phyloP scores from a whole-genome alignment of 306 rosid species.

The Ammopiptanthus mongolicus region DNA sequence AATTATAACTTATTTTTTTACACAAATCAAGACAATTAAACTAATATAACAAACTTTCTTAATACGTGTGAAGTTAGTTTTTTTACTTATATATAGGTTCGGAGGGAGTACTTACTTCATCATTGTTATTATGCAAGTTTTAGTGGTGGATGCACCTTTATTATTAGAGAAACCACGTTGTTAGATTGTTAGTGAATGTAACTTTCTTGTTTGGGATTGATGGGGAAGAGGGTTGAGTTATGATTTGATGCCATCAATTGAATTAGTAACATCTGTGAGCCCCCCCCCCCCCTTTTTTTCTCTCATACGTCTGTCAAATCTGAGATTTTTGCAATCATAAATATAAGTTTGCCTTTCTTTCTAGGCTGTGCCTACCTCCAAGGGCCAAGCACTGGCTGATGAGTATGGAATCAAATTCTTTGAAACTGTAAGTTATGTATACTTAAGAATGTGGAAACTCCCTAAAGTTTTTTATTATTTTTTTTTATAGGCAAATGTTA shows the following conservation, averaged over 20 bases:
- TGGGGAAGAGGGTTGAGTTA: neutral
- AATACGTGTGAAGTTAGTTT: no score
- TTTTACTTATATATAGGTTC: no score
- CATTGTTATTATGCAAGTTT: neutral
- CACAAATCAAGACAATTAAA: no score
- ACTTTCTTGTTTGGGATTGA: neutral
- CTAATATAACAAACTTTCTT: no score
- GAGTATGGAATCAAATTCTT: slow-evolving; percentile 95
- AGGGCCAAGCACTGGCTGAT: slow-evolving; percentile 95
- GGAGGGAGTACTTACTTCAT: neutral
- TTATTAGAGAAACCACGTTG: neutral
- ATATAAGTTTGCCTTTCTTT: neutral
- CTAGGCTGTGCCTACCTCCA: slow-evolving; percentile 88
- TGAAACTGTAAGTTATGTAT: slow-evolving; percentile 72
- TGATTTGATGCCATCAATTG: slow-evolving; percentile 4
- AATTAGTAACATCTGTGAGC: neutral
- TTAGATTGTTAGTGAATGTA: neutral
- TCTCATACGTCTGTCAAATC: neutral
- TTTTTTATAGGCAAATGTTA: no score
- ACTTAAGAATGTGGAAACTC: slow-evolving; percentile 8
- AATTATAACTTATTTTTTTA: no score
- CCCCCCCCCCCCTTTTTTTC: neutral
- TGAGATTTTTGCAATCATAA: neutral
- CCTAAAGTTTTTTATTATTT: neutral
- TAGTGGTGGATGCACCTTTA: neutral